Evolutionary conservation across 2,329 filamentous ascomycete genomes (phyloP), one percentile per base, ranked within the genome.

Genomic region (Madurella mycetomatis): DNA sequence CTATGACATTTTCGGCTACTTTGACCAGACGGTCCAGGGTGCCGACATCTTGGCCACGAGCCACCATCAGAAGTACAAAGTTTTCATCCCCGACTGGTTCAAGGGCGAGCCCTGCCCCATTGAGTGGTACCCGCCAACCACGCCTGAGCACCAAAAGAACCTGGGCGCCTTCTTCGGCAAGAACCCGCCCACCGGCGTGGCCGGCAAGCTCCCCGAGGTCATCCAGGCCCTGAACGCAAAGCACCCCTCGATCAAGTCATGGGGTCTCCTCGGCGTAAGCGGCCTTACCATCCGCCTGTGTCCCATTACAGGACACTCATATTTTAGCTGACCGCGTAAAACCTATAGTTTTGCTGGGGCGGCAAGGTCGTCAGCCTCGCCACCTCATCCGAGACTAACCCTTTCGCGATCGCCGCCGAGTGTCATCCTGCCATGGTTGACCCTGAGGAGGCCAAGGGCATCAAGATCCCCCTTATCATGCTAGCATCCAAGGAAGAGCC

Each of bases 51-150:
- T 87, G 19, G 76, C 82, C 43, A 73, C 73, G 44, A 74, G 76
- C 64, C 66, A 74, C 69, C 79, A 73, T 71, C 81, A 75, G 69
- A 83, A 88, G 66, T 94, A 95, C 76, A 85, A 84, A 63, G 88
- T 96, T 62, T 91, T 92, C 73, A 92, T 96, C 60, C 92, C 92
- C 30, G 92, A 96, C 73, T 92, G 89, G 79, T 95, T 96, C 76
- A 81, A 88, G 56, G 91, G 89, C 68, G 78, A 82, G 61, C 87
- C 89, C 1, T 73, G 72, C 64, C 71, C 75, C 47, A 77, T 84
- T 68, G 75, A 74, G 65, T 71, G 79, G 81, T 83, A 83, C 67
- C 86, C 86, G 2, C 80, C 85, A 19, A 70, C 84, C 70, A 87
- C 72, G 5, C 72, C 81, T 5, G 84, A 88, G 63, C 86, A 88